Percentiles rank a stretch among this genome's conserved stretches.
Evolutionary conservation across 2,329 filamentous ascomycete genomes (phyloP).

Genomic region (Colletotrichum somersetense): DNA sequence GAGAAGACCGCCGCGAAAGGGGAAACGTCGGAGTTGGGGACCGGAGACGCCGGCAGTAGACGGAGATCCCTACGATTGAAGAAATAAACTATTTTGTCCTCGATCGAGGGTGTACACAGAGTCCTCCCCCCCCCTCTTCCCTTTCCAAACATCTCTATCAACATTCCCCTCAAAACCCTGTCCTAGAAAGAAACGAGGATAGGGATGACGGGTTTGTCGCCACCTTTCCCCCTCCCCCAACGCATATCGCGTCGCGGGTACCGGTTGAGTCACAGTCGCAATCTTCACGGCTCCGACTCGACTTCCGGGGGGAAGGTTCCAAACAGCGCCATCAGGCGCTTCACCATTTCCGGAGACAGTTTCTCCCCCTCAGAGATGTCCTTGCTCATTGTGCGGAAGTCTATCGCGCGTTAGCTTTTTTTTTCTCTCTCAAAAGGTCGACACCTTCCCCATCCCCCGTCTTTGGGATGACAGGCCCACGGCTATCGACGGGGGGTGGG

Average conservation of each 20-base stretch:
- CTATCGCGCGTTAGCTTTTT: constrained; percentile 42
- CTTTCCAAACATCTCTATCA: background rate
- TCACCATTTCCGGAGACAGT: constrained; percentile 45
- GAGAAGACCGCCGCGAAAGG: constrained; percentile 29
- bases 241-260: background rate
- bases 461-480: background rate
- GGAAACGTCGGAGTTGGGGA: constrained; percentile 33
- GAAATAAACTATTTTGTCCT: constrained; percentile 39
- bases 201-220: background rate
- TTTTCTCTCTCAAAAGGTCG: constrained; percentile 3
- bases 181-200: background rate
- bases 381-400: constrained; percentile 53
- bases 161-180: background rate
- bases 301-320: constrained; percentile 53
- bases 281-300: constrained; percentile 49
- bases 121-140: background rate
- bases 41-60: constrained; percentile 35
- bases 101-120: background rate
- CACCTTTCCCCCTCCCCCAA: background rate
- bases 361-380: constrained; percentile 46
- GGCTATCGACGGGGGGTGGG: background rate
- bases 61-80: constrained; percentile 49
- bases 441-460: background rate
- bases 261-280: background rate
- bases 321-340: constrained; percentile 54